These are phyloP conservation scores for Talaromyces atroroseus DNA, from an alignment of 2,329 filamentous ascomycete genomes.

Conservation along the genomic window DNA sequence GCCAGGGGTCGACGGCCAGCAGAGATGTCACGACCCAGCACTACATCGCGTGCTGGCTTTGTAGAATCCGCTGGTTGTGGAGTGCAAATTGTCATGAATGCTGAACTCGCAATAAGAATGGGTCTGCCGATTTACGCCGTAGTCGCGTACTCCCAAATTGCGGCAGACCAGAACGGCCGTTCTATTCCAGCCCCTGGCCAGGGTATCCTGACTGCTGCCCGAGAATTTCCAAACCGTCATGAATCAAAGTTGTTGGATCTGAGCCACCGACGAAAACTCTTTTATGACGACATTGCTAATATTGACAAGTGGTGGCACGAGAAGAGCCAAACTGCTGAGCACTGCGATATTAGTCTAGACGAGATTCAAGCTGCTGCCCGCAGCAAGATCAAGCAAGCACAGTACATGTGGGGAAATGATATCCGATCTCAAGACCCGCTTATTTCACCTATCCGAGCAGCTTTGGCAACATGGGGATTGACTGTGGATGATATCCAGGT, in stretches of 20 bases:
- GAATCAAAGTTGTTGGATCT: slow-evolving; percentile 93
- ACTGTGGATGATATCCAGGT: slow-evolving; percentile 92
- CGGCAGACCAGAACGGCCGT: slow-evolving; percentile 97
- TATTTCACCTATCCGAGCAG: slow-evolving; percentile 91
- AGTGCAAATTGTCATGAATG: slow-evolving; percentile 8
- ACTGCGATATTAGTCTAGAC: background rate
- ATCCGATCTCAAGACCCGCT: slow-evolving; percentile 95
- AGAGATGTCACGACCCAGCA: slow-evolving; percentile 93
- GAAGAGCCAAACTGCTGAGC: background rate
- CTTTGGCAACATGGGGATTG: slow-evolving; percentile 93
- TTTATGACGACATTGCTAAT: background rate
- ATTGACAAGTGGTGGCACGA: slow-evolving; percentile 60
- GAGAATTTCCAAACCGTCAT: slow-evolving; percentile 84
- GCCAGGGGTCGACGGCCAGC: slow-evolving; percentile 87
- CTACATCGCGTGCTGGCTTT: slow-evolving; percentile 93
- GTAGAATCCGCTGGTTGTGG: slow-evolving; percentile 99
- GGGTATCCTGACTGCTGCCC: slow-evolving; percentile 73
- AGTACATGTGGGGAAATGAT: slow-evolving; percentile 89
- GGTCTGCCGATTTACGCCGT: slow-evolving; percentile 74
- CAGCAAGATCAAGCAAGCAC: slow-evolving; percentile 89
- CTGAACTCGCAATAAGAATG: slow-evolving; percentile 9
- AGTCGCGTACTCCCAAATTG: slow-evolving; percentile 85
- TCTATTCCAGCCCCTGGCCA: slow-evolving; percentile 96
- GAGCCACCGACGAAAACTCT: slow-evolving; percentile 69
- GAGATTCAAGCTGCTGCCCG: slow-evolving; percentile 55